Percentiles rank a stretch among this genome's conserved stretches.
These are phyloP conservation scores for Penicillium rolfsii DNA, from an alignment of 2,329 filamentous ascomycete species.

Conservation along the genomic window DNA sequence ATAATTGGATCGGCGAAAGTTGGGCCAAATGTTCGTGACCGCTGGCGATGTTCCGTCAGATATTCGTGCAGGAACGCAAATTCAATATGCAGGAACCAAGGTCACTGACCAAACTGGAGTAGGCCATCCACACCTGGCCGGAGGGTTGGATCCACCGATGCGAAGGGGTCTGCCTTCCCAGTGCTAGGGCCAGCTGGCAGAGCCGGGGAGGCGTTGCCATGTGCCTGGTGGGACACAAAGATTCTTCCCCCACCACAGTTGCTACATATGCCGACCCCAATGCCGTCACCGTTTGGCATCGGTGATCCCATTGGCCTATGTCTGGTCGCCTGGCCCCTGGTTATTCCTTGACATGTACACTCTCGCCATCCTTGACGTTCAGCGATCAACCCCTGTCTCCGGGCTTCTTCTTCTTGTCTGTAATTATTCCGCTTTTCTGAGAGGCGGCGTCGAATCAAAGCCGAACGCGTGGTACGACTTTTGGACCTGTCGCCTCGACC, in stretches of 20 bases:
- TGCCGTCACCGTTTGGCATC: not conserved
- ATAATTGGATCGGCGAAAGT: not conserved
- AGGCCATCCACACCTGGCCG: constrained; percentile 1
- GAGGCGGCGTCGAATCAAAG: constrained; percentile 1
- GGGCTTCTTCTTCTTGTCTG: constrained; percentile 1
- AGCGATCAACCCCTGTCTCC: constrained; percentile 1
- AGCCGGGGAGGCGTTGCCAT: not conserved
- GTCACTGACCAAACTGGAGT: constrained; percentile 1
- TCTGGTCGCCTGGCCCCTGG: not conserved
- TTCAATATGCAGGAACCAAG: not conserved
- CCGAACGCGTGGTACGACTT: not conserved
- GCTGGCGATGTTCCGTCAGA: not conserved
- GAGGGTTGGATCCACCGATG: not conserved
- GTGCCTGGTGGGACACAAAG: not conserved
- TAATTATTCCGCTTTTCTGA: not conserved
- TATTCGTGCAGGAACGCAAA: not conserved
- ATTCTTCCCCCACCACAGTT: not conserved
- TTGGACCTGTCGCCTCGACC: not conserved
- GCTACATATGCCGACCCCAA: not conserved
- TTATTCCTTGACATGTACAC: not conserved
- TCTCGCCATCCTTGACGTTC: not conserved
- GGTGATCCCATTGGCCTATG: not conserved
- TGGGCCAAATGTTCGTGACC: not conserved
- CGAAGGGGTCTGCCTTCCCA: constrained; percentile 1
- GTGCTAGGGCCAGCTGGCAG: not conserved